Evolutionary conservation across 192 early-diverging fungal genomes (phyloP).

Genomic region (Phycomyces blakesleeanus): DNA sequence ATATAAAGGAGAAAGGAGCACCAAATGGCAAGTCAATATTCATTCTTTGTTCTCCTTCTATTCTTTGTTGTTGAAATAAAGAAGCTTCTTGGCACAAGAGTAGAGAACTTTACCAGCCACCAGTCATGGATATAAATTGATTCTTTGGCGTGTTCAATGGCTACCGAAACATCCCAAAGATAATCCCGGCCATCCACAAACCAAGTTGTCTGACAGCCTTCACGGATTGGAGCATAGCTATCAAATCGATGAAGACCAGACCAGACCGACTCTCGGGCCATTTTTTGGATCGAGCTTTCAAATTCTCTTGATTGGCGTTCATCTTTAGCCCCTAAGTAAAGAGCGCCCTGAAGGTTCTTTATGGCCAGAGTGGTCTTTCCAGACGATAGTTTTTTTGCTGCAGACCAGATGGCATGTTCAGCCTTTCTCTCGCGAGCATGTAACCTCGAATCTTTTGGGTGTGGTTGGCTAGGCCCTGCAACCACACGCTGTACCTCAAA

Average conservation of each 20-base stretch:
- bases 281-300: conserved; percentile 52
- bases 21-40: no score
- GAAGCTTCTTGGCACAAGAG: no score
- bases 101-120: conserved; percentile 66
- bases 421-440: neutral
- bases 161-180: conserved; percentile 66
- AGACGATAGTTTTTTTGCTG: neutral
- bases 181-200: conserved; percentile 76
- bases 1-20: no score
- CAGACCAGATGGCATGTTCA: neutral
- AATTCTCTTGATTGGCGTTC: conserved; percentile 60
- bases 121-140: conserved; percentile 73
- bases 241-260: conserved; percentile 52
- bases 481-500: conserved; percentile 36
- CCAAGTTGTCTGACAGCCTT: conserved; percentile 56
- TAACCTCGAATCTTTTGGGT: neutral
- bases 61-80: no score
- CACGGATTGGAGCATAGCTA: conserved; percentile 73
- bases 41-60: no score
- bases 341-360: conserved; percentile 55
- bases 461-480: conserved; percentile 21
- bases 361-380: conserved; percentile 46
- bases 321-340: conserved; percentile 61
- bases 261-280: conserved; percentile 48
- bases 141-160: conserved; percentile 64